A percentile compares a stretch with the other conserved stretches of the same genome.
Conservation (phyloP, 1,284 basidiomycete genomes). For the Melampsora medusae region DNA sequence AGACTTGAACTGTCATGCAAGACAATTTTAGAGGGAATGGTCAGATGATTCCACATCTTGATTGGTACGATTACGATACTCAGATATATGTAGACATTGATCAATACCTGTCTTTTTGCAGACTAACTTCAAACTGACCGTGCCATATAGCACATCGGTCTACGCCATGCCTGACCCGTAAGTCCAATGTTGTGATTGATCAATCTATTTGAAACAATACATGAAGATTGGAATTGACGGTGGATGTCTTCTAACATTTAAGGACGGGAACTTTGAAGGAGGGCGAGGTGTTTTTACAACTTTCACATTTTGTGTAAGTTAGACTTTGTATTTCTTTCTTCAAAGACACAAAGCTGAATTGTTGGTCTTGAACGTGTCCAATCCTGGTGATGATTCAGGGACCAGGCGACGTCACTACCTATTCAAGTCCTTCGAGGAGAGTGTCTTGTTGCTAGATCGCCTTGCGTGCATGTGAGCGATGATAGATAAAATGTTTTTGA, state of each 20-base stretch:
- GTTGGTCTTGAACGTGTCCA: too few relatives aligned
- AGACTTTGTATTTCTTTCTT: neutral
- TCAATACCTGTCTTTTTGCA: neutral
- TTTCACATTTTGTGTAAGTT: conserved; percentile 34
- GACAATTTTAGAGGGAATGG: conserved; percentile 33
- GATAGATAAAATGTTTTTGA: neutral
- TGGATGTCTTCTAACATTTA: neutral
- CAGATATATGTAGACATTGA: neutral
- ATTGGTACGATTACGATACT: neutral
- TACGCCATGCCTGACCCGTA: conserved; percentile 43
- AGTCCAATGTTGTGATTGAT: neutral
- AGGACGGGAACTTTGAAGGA: conserved; percentile 41
- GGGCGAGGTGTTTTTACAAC: conserved; percentile 35
- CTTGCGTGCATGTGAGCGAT: conserved; percentile 33
- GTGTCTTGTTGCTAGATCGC: conserved; percentile 31
- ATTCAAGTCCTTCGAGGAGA: conserved; percentile 22
- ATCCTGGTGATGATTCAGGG: neutral
- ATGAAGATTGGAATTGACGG: too few relatives aligned
- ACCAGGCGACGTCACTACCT: conserved; percentile 22
- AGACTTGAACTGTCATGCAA: neutral
- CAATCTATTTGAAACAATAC: too few relatives aligned
- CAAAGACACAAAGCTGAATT: neutral
- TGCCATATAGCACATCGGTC: conserved; percentile 22
- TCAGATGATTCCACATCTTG: neutral
- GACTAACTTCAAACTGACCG: conserved; percentile 37